Percentiles rank a stretch among this genome's conserved stretches.
Conservation (phyloP, 352 stramenopile species). For the Phytophthora rubi region DNA sequence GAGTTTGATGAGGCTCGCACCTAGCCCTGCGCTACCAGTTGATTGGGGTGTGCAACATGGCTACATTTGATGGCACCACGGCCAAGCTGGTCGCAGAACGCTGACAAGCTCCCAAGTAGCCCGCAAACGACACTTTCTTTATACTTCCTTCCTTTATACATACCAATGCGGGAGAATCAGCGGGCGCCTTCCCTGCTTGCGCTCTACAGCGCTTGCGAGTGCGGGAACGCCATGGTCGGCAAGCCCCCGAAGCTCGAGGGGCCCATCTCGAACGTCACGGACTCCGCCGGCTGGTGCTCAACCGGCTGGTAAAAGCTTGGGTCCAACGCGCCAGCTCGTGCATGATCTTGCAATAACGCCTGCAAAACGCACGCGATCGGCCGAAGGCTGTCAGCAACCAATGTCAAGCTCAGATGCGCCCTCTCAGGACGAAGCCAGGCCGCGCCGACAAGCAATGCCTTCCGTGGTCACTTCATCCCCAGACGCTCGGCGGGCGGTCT, state of each 20-base stretch:
- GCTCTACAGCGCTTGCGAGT: conserved; percentile 33
- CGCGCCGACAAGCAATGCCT: conserved; percentile 10
- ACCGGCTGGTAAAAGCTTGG: conserved; percentile 41
- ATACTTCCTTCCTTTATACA: conserved; percentile 33
- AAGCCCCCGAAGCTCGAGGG: conserved; percentile 26
- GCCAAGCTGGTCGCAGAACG: neutral
- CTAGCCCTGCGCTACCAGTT: conserved; percentile 20
- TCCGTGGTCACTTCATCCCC: conserved; percentile 17
- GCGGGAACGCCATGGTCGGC: conserved; percentile 34
- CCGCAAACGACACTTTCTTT: conserved; percentile 35
- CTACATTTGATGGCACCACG: conserved; percentile 7
- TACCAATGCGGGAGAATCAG: conserved; percentile 24
- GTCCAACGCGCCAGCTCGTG: conserved; percentile 32
- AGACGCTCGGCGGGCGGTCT: conserved; percentile 14
- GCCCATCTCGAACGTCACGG: conserved; percentile 34
- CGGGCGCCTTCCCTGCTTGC: neutral
- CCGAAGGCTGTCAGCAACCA: conserved; percentile 37
- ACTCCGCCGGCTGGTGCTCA: conserved; percentile 25
- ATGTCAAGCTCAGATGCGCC: conserved; percentile 31
- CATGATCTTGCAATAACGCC: conserved; percentile 46
- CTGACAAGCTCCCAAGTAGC: neutral
- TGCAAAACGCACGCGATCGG: conserved; percentile 35
- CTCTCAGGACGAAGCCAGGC: conserved; percentile 18
- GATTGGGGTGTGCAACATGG: conserved; percentile 19
- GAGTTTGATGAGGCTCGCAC: neutral